Evolutionary conservation across 2,329 filamentous ascomycete genomes (phyloP), one percentile per base, ranked within the genome.

Genomic region (Hysterium pulicare): DNA sequence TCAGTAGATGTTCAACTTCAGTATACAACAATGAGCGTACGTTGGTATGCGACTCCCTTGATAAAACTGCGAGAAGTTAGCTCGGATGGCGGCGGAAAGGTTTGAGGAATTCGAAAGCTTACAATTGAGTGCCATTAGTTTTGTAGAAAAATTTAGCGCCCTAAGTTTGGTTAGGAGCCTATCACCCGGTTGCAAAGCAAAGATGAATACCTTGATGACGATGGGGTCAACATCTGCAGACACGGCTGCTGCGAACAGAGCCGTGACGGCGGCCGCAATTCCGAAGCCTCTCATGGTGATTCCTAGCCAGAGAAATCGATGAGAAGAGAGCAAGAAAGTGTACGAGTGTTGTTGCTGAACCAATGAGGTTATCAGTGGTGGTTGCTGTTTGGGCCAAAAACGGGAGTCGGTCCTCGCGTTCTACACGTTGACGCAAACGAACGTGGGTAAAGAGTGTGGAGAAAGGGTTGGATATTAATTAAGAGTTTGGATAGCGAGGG

Each of bases 31-130:
- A 37, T 57, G 51, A 19, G 35, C 66, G 57, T 68, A 73, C 64
- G 82, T 76, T 98, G 93, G 74, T 98, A 98, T 54, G 93, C 93
- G 57, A 98, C 77, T 73, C 93, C 93, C 70, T 86, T 88, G 69
- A 97, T 88, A 77, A 83, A 94, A 72, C 78, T 49, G 41, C 15
- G 24, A 23, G n/a, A 35, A 44, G 51, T 56, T 55, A 56, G 50
- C 37, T 21, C 45, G 34, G 48, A 22, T 17, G 33, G n/a, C 24
- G 31, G 31, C 11, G 28, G 42, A 38, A 16, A 41, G 55, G 40
- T n/a, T 34, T 15, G 13, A 35, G 22, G 11, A 41, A 22, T 32
- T 30, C 10, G 13, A 34, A 13, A 42, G 34, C 58, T 20, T 55
- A 62, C 53, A 87, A 87, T 72, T 87, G 79, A 19, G 82, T 84